Base-by-base conservation (phyloP, 2,329 filamentous ascomycete genomes). In the Nigrospora sphaerica region DNA sequence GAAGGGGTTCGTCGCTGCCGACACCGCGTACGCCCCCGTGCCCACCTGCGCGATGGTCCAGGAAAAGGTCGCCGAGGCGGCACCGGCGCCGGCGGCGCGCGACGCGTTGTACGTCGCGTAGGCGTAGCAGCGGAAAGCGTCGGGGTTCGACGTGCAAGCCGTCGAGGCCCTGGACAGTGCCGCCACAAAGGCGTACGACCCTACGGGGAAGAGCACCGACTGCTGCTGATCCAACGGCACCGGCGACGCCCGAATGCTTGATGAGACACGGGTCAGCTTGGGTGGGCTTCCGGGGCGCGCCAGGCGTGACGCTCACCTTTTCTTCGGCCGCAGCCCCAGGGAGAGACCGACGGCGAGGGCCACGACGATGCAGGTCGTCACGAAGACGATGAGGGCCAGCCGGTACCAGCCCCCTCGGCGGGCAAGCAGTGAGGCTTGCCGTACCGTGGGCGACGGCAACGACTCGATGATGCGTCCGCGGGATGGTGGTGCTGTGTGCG, bases 61-160 rank as follows among this genome's bases (percentile, higher is more conserved):
- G 58, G 77, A 72, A 61, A 85, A 84, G 7, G 72, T 76, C 0
- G 76, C 69, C 5, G 71, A 59, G 4, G 66, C 64, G 19, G 28
- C 42, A 2, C 52, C 40, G 4, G 71, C 59, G 4, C 65, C 64
- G 18, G 28, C 41, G 4, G 52, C 41, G 4, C 63, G 63, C 7
- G 67, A 60, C 11, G 59, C 57, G 13, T 68, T 62, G 62, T 78
- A 81, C 31, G 70, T 69, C 3, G 63, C 66, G 56, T 75, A 77
- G 1, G 82, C 80, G 49, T 74, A 78, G 67, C 83, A 87, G 46
- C 69, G 69, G 79, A 82, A 87, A 1, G 80, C 80, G 5, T 69
- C 63, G 0, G 75, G 52, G 53, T 78, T 74, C 13, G 75, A 71
- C 1, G 80, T 82, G 62, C 84, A 87, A 42, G 69, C 69, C 7